Percentiles rank a stretch among this genome's conserved stretches.
Evolutionary conservation across 768 basidiomycete genomes (phyloP).

Genomic region (Amylocystis lapponica): DNA sequence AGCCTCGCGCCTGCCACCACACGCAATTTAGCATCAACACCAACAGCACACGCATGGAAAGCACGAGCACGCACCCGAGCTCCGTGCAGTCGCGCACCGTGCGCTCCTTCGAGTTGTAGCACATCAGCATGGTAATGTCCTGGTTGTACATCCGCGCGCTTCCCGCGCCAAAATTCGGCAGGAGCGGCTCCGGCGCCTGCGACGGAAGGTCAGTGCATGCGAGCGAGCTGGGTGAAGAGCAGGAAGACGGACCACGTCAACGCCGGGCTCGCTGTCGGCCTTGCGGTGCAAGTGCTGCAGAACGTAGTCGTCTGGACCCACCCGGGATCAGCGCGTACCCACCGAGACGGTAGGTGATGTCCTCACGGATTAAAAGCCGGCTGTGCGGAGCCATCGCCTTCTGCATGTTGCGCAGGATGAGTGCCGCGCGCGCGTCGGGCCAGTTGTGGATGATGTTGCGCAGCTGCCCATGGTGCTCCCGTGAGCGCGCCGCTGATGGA

Average conservation of each 20-base stretch:
- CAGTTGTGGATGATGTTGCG: constrained; percentile 38
- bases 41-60: neutral
- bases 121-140: constrained; percentile 41
- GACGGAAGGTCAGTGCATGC: neutral
- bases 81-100: constrained; percentile 34
- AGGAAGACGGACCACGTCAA: too few relatives aligned
- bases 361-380: constrained; percentile 34
- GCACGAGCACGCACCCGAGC: constrained; percentile 29
- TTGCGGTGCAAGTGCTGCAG: constrained; percentile 23
- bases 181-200: constrained; percentile 38
- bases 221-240: neutral
- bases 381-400: constrained; percentile 31
- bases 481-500: neutral
- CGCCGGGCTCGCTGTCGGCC: neutral
- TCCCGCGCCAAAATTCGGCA: constrained; percentile 43
- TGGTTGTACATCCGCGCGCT: constrained; percentile 35
- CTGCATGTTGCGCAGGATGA: constrained; percentile 31
- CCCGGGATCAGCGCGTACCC: too few relatives aligned
- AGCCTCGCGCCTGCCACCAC: constrained; percentile 9
- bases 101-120: constrained; percentile 39
- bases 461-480: constrained; percentile 19
- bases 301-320: constrained; percentile 31
- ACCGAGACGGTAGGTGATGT: too few relatives aligned
- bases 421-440: constrained; percentile 30
- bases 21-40: neutral